A percentile compares a stretch with the other conserved stretches of the same genome.
These are phyloP conservation scores for Termitomyces sp. DNA, from an alignment of 768 basidiomycete species.

Conservation along the genomic window DNA sequence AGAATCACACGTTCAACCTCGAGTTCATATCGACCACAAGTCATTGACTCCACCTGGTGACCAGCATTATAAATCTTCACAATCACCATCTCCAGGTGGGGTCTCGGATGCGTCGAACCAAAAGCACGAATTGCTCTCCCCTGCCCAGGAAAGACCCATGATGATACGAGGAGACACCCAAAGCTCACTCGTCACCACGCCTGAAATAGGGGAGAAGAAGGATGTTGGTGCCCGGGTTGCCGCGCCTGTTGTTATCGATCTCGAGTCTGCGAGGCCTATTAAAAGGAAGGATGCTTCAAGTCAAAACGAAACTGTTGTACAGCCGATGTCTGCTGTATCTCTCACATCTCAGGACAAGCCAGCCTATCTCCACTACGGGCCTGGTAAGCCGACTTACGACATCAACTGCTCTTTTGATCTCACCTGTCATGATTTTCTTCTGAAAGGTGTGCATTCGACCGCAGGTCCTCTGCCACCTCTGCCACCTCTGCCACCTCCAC, in stretches of 20 bases:
- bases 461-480: constrained; percentile 65
- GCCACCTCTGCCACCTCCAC: constrained; percentile 51
- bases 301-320: constrained; percentile 17
- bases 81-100: constrained; percentile 23
- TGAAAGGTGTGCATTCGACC: constrained; percentile 52
- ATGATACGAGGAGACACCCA: constrained; percentile 5
- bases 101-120: constrained; percentile 19
- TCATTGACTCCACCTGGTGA: constrained; percentile 23
- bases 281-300: constrained; percentile 10
- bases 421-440: constrained; percentile 5
- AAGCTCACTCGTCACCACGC: constrained; percentile 40
- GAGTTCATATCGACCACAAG: constrained; percentile 20
- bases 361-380: constrained; percentile 55
- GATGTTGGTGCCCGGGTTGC: constrained; percentile 56
- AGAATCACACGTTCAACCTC: constrained; percentile 12
- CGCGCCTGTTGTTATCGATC: constrained; percentile 51
- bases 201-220: constrained; percentile 58
- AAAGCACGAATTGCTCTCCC: constrained; percentile 23
- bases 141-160: constrained; percentile 12
- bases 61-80: constrained; percentile 26
- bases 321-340: constrained; percentile 17
- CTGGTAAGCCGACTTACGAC: constrained; percentile 31
- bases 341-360: constrained; percentile 24
- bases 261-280: constrained; percentile 23
- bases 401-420: constrained; percentile 5